A percentile compares a stretch with the other conserved stretches of the same genome.
Conservation (phyloP, 2,329 filamentous ascomycete species). For the Clonostachys solani region DNA sequence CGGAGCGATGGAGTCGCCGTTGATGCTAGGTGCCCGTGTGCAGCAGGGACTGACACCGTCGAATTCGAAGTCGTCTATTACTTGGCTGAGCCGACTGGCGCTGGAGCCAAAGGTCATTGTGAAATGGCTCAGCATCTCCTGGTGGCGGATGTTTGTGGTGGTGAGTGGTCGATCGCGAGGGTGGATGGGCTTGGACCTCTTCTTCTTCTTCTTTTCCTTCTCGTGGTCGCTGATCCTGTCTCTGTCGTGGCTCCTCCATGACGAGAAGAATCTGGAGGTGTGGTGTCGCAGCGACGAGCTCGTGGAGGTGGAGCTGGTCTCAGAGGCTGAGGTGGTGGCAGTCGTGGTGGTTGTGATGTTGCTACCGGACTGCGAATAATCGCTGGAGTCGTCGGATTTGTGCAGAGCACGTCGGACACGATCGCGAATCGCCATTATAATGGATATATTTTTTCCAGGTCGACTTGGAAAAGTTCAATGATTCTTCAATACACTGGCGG, state of each 20-base stretch:
- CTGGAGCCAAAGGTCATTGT: slow-evolving; percentile 39
- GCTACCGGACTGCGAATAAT: slow-evolving; percentile 22
- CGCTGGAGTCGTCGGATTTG: slow-evolving; percentile 22
- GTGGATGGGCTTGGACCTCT: slow-evolving; percentile 23
- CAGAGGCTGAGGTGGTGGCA: not conserved
- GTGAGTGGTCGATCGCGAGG: slow-evolving; percentile 40
- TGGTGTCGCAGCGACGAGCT: slow-evolving; percentile 21
- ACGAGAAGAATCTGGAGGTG: slow-evolving; percentile 20
- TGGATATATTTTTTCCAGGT: not conserved
- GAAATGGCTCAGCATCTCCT: slow-evolving; percentile 40
- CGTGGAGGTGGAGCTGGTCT: not conserved
- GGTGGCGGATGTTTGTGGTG: slow-evolving; percentile 38
- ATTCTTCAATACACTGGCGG: too few relatives aligned
- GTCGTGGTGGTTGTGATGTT: slow-evolving; percentile 17
- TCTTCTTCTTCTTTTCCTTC: slow-evolving; percentile 15
- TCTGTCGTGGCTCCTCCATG: slow-evolving; percentile 17
- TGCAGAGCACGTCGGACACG: slow-evolving; percentile 33
- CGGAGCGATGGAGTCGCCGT: slow-evolving; percentile 9
- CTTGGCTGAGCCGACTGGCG: slow-evolving; percentile 5
- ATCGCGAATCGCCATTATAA: slow-evolving; percentile 34
- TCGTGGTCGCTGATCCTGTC: slow-evolving; percentile 8
- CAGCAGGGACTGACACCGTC: slow-evolving; percentile 37
- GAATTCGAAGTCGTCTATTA: slow-evolving; percentile 15
- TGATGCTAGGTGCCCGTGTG: slow-evolving; percentile 30
- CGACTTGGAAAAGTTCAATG: too few relatives aligned